phyloP scores from a whole-genome alignment of 139 green algal genomes.

The Tetradesmus lagerheimii region DNA sequence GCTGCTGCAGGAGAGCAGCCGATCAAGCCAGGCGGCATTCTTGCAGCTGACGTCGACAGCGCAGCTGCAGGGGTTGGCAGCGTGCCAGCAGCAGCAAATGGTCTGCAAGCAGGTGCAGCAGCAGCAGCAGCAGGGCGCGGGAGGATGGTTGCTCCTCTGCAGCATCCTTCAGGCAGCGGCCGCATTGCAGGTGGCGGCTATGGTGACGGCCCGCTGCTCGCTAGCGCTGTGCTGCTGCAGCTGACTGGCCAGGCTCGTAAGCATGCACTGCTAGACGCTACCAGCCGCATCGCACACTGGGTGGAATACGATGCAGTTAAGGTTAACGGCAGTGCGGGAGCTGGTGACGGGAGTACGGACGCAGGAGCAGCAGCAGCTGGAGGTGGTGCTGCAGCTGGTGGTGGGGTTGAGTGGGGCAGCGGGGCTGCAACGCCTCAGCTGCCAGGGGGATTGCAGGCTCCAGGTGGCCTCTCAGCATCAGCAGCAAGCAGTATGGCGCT shows the following conservation, averaged over 20 bases:
- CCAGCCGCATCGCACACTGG: constrained; percentile 34
- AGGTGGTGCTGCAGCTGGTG: not conserved
- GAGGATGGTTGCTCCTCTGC: not conserved
- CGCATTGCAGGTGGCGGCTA: constrained; percentile 10
- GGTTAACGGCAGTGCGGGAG: not conserved
- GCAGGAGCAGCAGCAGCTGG: not conserved
- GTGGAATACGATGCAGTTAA: constrained; percentile 44
- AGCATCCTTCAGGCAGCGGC: not conserved
- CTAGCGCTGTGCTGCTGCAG: constrained; percentile 36
- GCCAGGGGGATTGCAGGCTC: not conserved
- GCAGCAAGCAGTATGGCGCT: constrained; percentile 1
- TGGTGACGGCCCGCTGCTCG: constrained; percentile 37
- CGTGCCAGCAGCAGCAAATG: not conserved
- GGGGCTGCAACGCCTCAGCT: not conserved
- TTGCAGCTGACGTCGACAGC: not conserved
- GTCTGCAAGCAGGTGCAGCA: not conserved
- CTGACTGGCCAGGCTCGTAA: constrained; percentile 15
- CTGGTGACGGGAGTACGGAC: too few species aligned
- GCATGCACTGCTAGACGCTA: constrained; percentile 17
- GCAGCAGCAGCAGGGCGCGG: not conserved
- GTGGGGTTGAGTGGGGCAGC: not conserved
- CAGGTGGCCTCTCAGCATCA: not conserved
- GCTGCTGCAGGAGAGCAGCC: constrained; percentile 13
- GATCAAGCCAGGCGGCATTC: not conserved
- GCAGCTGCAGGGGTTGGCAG: not conserved